Evolutionary conservation across 1,139 yeast species (phyloP).

Genomic region (Geotrichum aggregatum): DNA sequence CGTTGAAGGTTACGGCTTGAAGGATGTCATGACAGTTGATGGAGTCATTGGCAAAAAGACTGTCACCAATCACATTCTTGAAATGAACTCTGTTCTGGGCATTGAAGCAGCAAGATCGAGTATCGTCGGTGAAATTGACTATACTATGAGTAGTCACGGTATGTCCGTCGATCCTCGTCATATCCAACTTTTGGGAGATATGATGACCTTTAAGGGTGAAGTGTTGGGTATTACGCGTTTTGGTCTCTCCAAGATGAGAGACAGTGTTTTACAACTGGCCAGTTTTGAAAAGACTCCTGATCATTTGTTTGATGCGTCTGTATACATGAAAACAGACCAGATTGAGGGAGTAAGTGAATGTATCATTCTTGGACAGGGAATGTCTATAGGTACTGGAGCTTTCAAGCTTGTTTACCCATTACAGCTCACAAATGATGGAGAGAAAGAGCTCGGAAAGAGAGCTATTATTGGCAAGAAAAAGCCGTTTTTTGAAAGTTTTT

Average conservation of each 20-base stretch:
- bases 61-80: slow-evolving; percentile 85
- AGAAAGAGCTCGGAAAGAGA: slow-evolving; percentile 19
- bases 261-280: slow-evolving; percentile 92
- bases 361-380: slow-evolving; percentile 94
- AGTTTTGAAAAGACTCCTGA: slow-evolving; percentile 98
- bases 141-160: slow-evolving; percentile 98
- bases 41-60: slow-evolving; percentile 91
- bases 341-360: slow-evolving; percentile 98
- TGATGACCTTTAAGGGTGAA: slow-evolving; percentile 98
- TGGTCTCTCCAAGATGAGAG: slow-evolving; percentile 97
- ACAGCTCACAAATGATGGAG: slow-evolving; percentile 22
- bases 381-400: slow-evolving; percentile 97
- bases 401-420: slow-evolving; percentile 58
- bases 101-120: slow-evolving; percentile 96
- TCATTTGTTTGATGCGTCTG: slow-evolving; percentile 96
- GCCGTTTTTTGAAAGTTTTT: slow-evolving; percentile 21
- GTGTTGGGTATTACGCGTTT: slow-evolving; percentile 96
- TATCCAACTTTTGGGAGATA: slow-evolving; percentile 93
- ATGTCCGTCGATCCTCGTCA: slow-evolving; percentile 99
- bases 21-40: slow-evolving; percentile 95
- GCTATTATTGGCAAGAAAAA: slow-evolving; percentile 19
- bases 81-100: slow-evolving; percentile 84
- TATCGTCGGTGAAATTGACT: slow-evolving; percentile 90
- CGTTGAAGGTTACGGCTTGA: slow-evolving; percentile 96
- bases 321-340: slow-evolving; percentile 91